Evolutionary conservation across 148 eudicot species (phyloP), one percentile per base, ranked within the genome.

Genomic region (Persicaria maculosa): DNA sequence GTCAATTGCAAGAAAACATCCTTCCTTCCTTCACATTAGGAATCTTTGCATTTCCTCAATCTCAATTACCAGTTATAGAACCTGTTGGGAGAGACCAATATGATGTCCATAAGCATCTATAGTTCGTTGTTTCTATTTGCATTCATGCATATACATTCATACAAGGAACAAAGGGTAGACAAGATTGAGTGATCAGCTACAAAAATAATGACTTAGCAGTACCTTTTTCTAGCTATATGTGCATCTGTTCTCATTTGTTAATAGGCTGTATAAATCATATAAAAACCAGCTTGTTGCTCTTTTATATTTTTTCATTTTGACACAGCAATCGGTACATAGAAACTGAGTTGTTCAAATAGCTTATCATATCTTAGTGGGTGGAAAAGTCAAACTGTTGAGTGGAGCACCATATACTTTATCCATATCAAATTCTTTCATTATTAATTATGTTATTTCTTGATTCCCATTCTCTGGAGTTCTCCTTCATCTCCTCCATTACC

Each of bases 331-430:
- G n/a, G 3, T 14, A 14, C 52, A 48, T 10, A 9, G 9, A 48
- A 10, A 48, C 1, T 48, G 9, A 48, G 52, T 48, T 10, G 1
- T 48, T 8, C 14, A 48, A 48, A 2, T 6, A 48, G 9, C 62
- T 57, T 19, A 57, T 59, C 67, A 22, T 15, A 59, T 59, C 20
- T 22, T 10, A 59, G 43, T 22, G 43, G 67, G 67, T 9, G 67
- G 10, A 9, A 59, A 20, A 22, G 67, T 59, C 67, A 59, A 59
- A 59, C 15, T 25, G 40, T 59, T 59, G 67, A 59, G 67, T 59
- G 67, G 67, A 22, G 67, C 62, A 59, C 67, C 22, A 59, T 59
- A 59, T 19, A 25, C 67, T 20, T 20, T 59, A 40, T 59, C 43
- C 67, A 22, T 8, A 20, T 20, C 43, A 22, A 59, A 40, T 59